phyloP scores from a whole-genome alignment of 176 grass and related monocot species.

The Eleusine indica region DNA sequence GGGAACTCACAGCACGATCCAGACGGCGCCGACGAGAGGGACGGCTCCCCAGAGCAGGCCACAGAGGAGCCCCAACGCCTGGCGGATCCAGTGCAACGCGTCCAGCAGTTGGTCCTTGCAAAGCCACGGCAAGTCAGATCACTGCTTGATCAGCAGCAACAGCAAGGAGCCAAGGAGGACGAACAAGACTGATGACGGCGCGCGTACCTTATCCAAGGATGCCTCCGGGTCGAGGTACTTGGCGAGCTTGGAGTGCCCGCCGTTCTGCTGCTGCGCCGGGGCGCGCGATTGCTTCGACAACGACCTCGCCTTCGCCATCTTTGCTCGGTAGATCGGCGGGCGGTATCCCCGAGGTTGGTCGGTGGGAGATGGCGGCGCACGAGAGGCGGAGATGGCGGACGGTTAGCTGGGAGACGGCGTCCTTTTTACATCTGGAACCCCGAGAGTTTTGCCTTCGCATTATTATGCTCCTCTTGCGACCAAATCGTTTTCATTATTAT shows the following conservation, averaged over 20 bases:
- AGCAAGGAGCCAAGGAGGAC: background rate
- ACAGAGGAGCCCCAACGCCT: constrained; percentile 70
- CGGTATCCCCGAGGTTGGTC: constrained; percentile 24
- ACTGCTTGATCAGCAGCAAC: background rate
- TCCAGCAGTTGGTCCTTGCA: constrained; percentile 84
- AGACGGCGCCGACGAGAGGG: constrained; percentile 82
- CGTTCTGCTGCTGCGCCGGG: constrained; percentile 55
- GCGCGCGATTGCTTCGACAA: constrained; percentile 49
- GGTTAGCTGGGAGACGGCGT: background rate
- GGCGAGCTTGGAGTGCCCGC: constrained; percentile 71
- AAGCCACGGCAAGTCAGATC: background rate
- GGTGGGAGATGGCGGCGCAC: constrained; percentile 40
- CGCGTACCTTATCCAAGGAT: constrained; percentile 78
- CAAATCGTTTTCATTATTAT: background rate
- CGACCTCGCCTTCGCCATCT: constrained; percentile 69
- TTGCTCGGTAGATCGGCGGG: background rate
- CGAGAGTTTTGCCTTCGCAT: background rate
- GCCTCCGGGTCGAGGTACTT: constrained; percentile 88
- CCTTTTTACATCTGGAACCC: background rate
- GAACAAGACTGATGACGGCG: background rate
- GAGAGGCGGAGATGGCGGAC: background rate
- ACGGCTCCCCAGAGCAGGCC: constrained; percentile 88
- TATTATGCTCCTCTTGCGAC: background rate
- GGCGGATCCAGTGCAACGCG: constrained; percentile 95
- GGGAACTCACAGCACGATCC: constrained; percentile 80